Evolutionary conservation across 768 basidiomycete genomes (phyloP).

Genomic region (Russula compacta): DNA sequence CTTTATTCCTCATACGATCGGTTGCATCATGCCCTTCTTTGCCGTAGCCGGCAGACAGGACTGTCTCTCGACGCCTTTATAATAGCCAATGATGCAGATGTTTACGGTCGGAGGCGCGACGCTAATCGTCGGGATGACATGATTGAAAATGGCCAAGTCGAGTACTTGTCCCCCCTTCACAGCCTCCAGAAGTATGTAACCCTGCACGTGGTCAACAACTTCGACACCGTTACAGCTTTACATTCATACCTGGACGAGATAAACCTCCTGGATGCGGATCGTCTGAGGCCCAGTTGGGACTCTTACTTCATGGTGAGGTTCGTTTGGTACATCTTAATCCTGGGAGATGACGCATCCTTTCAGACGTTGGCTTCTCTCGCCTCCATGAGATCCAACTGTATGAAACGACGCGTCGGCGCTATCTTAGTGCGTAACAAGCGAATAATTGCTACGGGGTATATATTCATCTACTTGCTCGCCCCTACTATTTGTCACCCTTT

Average conservation of each 20-base stretch:
- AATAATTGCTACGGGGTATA: slow-evolving; percentile 70
- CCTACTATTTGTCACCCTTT: neutral
- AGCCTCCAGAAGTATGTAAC: slow-evolving; percentile 42
- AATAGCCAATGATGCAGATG: slow-evolving; percentile 53
- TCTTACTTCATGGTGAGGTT: slow-evolving; percentile 86
- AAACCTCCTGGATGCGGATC: slow-evolving; percentile 60
- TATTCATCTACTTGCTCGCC: neutral
- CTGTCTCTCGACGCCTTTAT: slow-evolving; percentile 66
- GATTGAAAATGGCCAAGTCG: neutral
- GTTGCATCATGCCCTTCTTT: slow-evolving; percentile 10
- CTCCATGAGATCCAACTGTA: slow-evolving; percentile 86
- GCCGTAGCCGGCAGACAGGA: slow-evolving; percentile 12
- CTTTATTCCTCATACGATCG: neutral
- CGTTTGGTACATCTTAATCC: neutral
- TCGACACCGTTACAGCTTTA: slow-evolving; percentile 43
- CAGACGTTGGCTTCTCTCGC: slow-evolving; percentile 87
- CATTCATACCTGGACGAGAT: slow-evolving; percentile 56
- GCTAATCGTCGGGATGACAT: neutral
- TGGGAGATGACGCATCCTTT: slow-evolving; percentile 4
- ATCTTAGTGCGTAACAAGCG: slow-evolving; percentile 81
- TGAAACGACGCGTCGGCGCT: slow-evolving; percentile 95
- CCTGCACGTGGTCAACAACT: slow-evolving; percentile 58
- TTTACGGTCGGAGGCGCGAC: slow-evolving; percentile 41
- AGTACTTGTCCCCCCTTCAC: slow-evolving; percentile 17
- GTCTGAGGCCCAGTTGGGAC: slow-evolving; percentile 88